A percentile compares a stretch with the other conserved stretches of the same genome.
Conservation (phyloP, 2,329 filamentous ascomycete species). For the Trichoderma endophyticum region DNA sequence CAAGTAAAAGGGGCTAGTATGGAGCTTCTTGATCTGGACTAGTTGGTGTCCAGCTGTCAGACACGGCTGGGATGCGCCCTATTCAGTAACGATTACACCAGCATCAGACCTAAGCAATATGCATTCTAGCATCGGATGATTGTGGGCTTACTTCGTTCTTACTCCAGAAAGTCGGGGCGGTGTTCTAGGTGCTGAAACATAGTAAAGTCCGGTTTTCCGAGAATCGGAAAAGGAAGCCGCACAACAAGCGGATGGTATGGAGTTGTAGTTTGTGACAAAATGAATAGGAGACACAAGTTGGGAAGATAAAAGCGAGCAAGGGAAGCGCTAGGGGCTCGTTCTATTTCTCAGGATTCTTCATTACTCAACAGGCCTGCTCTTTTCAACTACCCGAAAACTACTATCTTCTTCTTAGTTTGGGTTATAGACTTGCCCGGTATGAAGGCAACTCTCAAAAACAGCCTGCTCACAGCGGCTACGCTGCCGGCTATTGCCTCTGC, state of each 20-base stretch:
- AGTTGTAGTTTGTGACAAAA: not conserved
- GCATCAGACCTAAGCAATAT: constrained; percentile 1
- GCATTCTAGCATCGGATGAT: constrained; percentile 10
- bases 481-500: constrained; percentile 5
- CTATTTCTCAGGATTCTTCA: not conserved
- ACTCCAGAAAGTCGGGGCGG: not conserved
- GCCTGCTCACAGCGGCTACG: constrained; percentile 2
- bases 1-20: not conserved
- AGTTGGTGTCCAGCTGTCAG: not conserved
- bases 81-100: not conserved
- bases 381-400: not conserved
- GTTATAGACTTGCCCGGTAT: not conserved
- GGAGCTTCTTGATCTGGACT: constrained; percentile 12
- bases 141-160: not conserved
- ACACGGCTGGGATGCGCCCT: not conserved
- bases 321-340: not conserved
- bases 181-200: not conserved
- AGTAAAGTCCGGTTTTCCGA: not conserved
- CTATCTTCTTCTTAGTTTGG: not conserved
- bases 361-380: not conserved
- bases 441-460: not conserved
- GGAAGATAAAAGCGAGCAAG: not conserved
- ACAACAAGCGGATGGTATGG: not conserved
- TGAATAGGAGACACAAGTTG: not conserved
- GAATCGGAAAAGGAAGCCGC: not conserved